Base-by-base conservation (phyloP, 305 asterid genomes). In the Plantago coronopus region DNA sequence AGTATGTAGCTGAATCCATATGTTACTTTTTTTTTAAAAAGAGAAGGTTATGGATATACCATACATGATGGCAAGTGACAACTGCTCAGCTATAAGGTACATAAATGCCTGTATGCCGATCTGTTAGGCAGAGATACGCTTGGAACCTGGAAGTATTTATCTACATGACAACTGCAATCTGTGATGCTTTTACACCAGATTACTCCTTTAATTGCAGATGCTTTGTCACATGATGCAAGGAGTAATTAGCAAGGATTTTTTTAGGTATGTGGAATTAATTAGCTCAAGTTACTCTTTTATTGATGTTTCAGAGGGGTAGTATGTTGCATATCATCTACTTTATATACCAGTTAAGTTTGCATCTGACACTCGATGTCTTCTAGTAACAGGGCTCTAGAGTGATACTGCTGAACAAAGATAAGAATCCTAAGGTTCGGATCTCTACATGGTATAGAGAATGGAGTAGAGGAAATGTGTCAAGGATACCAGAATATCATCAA, bases 361-460 rank as follows among this genome's bases (percentile, higher is more conserved):
- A 29, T 6, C 21, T 53, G 58, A 27, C 31, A 27, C 5, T 54
- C 42, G 69, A 16, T 5, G 55, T 58, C 16, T 9, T 67, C 66
- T 61, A 66, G 63, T 34, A 65, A 48, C 94, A 87, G 98, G 98
- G 96, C 18, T 86, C 94, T 80, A 75, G 98, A 71, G 96, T 97
- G 46, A 76, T 91, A 70, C 85, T 91, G 42, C 27, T 81, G 67
- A 97, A 91, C 85, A 91, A 91, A 80, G 98, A 89, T 54, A 75
- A 57, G 70, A 91, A 91, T 62, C 98, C 98, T 7, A 87, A 83
- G 97, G 95, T 89, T 20, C 12, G 17, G 17, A 16, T 7, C 21
- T 29, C 40, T 54, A 8, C 23, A 5, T 49, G 13, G 1, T 12
- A 21, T 22, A 50, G 5, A 20, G n/a, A n/a, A n/a, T n/a, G n/a